phyloP scores from a whole-genome alignment of 129 eudicot genomes.

The sunflower (Helianthus annuus) region DNA sequence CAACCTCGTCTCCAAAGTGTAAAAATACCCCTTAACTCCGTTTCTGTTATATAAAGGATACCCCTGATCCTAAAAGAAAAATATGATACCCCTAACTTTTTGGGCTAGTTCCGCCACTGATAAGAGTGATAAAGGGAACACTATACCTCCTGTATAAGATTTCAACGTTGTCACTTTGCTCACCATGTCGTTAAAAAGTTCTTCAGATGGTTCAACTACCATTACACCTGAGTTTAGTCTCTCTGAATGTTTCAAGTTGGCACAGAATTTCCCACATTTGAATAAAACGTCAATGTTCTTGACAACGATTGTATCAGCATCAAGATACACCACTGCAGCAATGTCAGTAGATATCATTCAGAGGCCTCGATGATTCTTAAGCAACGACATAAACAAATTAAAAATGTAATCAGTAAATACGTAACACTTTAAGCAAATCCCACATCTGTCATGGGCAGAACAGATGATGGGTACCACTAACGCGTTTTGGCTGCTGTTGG shows the following conservation, averaged over 20 bases:
- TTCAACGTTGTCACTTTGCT: slow-evolving; percentile 68
- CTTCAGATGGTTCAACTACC: slow-evolving; percentile 94
- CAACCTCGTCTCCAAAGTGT: no score
- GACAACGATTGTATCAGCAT: slow-evolving; percentile 89
- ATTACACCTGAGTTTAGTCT: slow-evolving; percentile 94
- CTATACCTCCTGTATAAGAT: slow-evolving; percentile 93
- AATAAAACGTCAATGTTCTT: slow-evolving; percentile 88
- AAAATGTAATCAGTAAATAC: background rate
- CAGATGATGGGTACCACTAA: no score
- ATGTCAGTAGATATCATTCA: background rate
- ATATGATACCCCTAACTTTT: no score
- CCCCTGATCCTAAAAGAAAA: no score
- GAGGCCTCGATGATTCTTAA: background rate
- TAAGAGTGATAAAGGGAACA: background rate
- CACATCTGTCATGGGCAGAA: no score
- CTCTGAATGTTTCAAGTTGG: slow-evolving; percentile 95
- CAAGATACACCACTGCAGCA: slow-evolving; percentile 88
- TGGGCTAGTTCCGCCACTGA: no score
- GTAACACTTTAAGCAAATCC: no score
- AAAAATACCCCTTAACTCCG: no score
- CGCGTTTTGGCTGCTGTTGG: no score
- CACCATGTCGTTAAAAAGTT: slow-evolving; percentile 81
- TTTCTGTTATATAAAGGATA: no score
- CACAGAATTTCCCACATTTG: slow-evolving; percentile 88
- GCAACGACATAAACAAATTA: background rate